Evolutionary conservation across 805 yeast genomes (phyloP).

Genomic region (Ogataea pini): DNA sequence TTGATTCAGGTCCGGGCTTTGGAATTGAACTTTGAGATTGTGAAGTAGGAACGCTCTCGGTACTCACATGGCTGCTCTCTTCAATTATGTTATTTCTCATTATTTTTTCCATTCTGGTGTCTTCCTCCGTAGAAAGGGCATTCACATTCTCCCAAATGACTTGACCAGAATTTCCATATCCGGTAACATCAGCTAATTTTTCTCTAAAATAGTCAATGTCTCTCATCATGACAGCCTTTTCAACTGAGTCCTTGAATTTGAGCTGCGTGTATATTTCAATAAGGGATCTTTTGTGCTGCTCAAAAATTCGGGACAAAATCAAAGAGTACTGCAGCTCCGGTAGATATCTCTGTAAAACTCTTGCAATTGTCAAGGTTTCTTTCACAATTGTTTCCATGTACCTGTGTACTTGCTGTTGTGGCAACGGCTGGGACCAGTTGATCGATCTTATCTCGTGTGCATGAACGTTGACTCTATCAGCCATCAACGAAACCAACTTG

Average conservation of each 20-base stretch:
- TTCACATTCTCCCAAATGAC: conserved; percentile 63
- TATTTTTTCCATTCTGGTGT: conserved; percentile 45
- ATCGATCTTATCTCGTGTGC: conserved; percentile 46
- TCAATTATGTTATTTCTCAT: conserved; percentile 40
- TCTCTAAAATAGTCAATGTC: conserved; percentile 67
- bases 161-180: conserved; percentile 62
- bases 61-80: conserved; percentile 6
- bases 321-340: conserved; percentile 49
- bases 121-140: conserved; percentile 51
- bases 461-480: conserved; percentile 57
- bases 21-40: background rate
- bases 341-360: conserved; percentile 58
- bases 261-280: conserved; percentile 53
- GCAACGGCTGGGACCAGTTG: conserved; percentile 51
- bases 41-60: background rate
- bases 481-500: conserved; percentile 70
- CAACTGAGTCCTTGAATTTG: conserved; percentile 49
- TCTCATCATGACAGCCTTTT: conserved; percentile 53
- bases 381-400: conserved; percentile 68
- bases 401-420: conserved; percentile 50
- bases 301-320: conserved; percentile 52
- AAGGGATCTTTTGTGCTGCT: conserved; percentile 56
- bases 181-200: conserved; percentile 57
- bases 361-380: conserved; percentile 64
- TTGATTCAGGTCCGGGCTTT: background rate